Base-by-base conservation (phyloP, 192 early-diverging fungal species). In the Chytriomyces sp. region DNA sequence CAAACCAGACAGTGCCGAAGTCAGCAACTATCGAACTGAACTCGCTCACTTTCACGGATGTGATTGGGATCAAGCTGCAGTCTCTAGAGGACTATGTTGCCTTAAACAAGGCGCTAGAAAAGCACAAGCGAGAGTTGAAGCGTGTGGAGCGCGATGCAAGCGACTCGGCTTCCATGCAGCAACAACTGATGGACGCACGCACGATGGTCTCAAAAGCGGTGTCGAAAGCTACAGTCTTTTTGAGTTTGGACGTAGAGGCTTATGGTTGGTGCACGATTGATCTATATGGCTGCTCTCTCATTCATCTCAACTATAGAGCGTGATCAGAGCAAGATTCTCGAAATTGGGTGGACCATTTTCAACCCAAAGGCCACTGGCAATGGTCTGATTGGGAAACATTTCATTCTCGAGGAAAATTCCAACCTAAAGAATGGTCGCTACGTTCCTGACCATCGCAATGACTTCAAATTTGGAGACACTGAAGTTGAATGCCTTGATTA, bases 161-260 rank as follows among this genome's bases (percentile, higher is more conserved):
- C 0, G 66, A 68, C 30, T 31, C 44, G 31, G 14, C 32, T 2
- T 5, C 22, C 7, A 40, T 68, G 66, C 10, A 3, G 53, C 39
- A 4, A 4, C 19, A 68, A 22, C 34, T 68, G 10, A 34, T 14
- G 12, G 66, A 68, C 1, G 66, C 66, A 10, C 14, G 40, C 6
- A 2, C 52, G 10, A 7, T 68, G 3, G 49, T 56, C 31, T 8
- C 40, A 22, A 31, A n/a, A 3, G 66, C 66, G 8, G 14, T 26
- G n/a, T 49, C 34, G 10, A n/a, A 55, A 8, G 66, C 52, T 56
- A 31, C 53, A 14, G 49, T 56, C 8, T 55, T 68, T 34, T 53
- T 68, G 66, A 68, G 66, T 36, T 68, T 68, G 53, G 66, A 68
- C 38, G 40, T 68, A 8, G 66, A 68, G 31, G 66, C 66, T 10